Evolutionary conservation across 2,329 filamentous ascomycete species (phyloP).

Genomic region (Huntiella bhutanensis): DNA sequence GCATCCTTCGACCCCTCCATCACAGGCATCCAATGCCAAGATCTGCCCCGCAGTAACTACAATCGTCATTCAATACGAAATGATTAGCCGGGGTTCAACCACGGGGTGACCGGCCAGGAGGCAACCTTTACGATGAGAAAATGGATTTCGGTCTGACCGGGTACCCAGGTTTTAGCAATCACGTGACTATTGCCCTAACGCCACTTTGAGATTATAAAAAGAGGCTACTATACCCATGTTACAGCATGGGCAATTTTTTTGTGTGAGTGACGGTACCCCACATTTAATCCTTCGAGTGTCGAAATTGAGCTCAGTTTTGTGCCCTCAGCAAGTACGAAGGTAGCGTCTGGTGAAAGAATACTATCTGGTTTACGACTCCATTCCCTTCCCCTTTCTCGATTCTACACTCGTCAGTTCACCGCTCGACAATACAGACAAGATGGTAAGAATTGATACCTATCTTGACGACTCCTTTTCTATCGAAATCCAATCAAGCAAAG

Average conservation of each 20-base stretch:
- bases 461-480: background rate
- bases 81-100: no score
- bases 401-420: slow-evolving; percentile 12
- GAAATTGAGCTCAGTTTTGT: slow-evolving; percentile 9
- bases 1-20: slow-evolving; percentile 3
- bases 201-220: slow-evolving; percentile 6
- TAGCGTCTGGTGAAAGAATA: slow-evolving; percentile 10
- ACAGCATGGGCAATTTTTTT: background rate
- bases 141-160: no score
- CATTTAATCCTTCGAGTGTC: slow-evolving; percentile 6
- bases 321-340: slow-evolving; percentile 11
- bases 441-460: slow-evolving; percentile 35
- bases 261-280: slow-evolving; percentile 1
- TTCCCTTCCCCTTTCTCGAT: slow-evolving; percentile 10
- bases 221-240: background rate
- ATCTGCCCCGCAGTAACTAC: no score
- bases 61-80: no score
- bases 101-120: no score
- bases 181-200: slow-evolving; percentile 9
- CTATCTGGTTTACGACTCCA: slow-evolving; percentile 11
- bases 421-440: slow-evolving; percentile 32
- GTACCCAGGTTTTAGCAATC: background rate
- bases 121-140: no score
- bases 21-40: background rate
- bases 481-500: no score